These are phyloP conservation scores for Aureobasidium namibiae DNA, from an alignment of 2,329 filamentous ascomycete species.

Conservation along the genomic window DNA sequence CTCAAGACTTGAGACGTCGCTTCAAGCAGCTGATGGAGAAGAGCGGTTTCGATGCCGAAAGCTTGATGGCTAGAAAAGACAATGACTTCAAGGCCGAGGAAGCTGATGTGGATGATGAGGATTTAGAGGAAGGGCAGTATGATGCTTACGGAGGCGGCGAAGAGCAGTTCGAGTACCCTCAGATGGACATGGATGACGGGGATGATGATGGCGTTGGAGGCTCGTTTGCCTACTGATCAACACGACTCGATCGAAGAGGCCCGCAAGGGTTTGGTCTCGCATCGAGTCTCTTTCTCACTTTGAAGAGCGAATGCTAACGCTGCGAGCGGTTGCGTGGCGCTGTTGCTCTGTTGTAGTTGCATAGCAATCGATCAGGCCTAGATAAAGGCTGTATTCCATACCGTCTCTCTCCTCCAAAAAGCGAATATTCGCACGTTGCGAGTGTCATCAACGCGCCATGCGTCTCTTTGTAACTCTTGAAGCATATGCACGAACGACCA, in stretches of 20 bases:
- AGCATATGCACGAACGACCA: no score
- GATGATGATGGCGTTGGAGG: neutral
- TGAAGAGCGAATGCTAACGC: neutral
- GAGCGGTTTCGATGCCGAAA: constrained; percentile 10
- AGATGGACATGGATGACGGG: neutral
- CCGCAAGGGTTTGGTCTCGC: no score
- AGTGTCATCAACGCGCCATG: neutral
- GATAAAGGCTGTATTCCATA: no score
- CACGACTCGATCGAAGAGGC: neutral
- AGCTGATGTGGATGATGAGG: neutral
- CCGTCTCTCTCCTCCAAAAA: neutral
- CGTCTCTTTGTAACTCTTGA: neutral
- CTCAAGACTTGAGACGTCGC: constrained; percentile 27
- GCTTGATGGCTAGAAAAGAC: neutral
- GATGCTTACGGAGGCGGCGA: neutral
- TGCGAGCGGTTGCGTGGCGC: neutral
- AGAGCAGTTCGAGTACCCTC: neutral
- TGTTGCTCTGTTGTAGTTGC: neutral
- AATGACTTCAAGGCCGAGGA: neutral
- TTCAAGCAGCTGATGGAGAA: constrained; percentile 32
- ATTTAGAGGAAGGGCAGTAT: neutral
- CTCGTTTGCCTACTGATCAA: neutral
- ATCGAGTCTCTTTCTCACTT: no score
- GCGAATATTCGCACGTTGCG: neutral
- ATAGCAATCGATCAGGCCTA: neutral